Evolutionary conservation across 2,329 filamentous ascomycete genomes (phyloP).

Genomic region (Cephalotrichum gorgonifer): DNA sequence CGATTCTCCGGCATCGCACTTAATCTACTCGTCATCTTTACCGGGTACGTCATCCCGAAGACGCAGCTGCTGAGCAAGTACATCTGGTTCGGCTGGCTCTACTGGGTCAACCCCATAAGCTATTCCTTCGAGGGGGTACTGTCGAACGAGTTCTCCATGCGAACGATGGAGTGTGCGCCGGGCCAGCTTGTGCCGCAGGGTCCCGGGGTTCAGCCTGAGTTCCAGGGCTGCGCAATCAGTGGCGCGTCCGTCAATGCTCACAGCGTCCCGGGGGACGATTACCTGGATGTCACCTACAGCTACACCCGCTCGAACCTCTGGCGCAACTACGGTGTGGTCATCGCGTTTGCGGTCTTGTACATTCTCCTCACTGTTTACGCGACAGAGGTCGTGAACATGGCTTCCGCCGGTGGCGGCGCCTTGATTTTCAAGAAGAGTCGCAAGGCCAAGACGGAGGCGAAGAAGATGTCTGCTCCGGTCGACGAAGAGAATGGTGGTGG

Average conservation of each 20-base stretch:
- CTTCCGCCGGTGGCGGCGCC: conserved; percentile 52
- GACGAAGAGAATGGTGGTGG: conserved; percentile 49
- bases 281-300: conserved; percentile 33
- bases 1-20: conserved; percentile 44
- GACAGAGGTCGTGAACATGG: conserved; percentile 51
- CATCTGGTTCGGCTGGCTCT: conserved; percentile 63
- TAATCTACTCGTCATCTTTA: conserved; percentile 55
- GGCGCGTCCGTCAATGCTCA: conserved; percentile 41
- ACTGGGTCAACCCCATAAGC: conserved; percentile 53
- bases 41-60: conserved; percentile 53
- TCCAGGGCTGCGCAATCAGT: conserved; percentile 43
- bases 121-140: conserved; percentile 56
- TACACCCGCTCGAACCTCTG: conserved; percentile 43
- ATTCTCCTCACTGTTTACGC: conserved; percentile 35
- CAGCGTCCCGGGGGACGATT: conserved; percentile 31
- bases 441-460: conserved; percentile 36
- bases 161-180: conserved; percentile 36
- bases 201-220: conserved; percentile 24
- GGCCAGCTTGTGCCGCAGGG: conserved; percentile 35
- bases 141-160: conserved; percentile 42
- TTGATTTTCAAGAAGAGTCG: conserved; percentile 58
- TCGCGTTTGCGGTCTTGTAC: conserved; percentile 41
- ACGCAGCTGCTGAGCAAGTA: conserved; percentile 43
- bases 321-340: conserved; percentile 53
- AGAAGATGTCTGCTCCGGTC: conserved; percentile 28